Base-by-base conservation (phyloP, 306 rosid genomes). In the Citrullus mucosospermus region DNA sequence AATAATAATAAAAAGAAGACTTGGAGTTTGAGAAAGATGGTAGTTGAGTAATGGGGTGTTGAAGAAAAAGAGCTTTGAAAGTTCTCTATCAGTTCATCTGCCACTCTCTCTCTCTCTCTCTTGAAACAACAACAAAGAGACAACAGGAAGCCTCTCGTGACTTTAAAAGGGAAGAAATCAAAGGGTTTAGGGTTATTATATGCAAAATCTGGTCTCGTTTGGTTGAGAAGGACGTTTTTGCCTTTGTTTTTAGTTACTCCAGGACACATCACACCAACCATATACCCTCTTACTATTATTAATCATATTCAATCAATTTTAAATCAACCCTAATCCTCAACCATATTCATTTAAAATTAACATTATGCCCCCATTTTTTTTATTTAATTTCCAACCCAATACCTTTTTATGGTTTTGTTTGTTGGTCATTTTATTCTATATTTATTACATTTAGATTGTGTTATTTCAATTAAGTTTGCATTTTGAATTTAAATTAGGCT, bases 81-180 rank as follows among this genome's bases (percentile, higher is more conserved):
- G 96, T 92, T 92, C 91, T 91, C 99, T 89, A 92, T 95, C 97
- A 91, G 99, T 95, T 92, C 84, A 59, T 91, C 97, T 93, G 98
- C 95, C 98, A 91, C 90, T 58, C 69, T 77, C 73, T 86, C 50
- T 85, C 28, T 25, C 28, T 25, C 46, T 76, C 81, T 9, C n/a
- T 36, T 36, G 71, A 39, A 66, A 39, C 73, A 90, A 83, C 88
- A 87, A 80, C 90, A 82, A 87, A 81, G 81, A 83, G 90, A 84
- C 90, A 88, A 89, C 80, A 76, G 20, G 32, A 34, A 34, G 85
- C 83, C 84, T 88, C 97, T 95, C 97, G 96, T 92, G 97, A 95
- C 96, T 87, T 82, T 86, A 85, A 86, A 91, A 90, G 83, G 77
- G 80, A 25, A 43, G 5, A 69, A 66, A 38, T 66, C 57, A 82